A percentile compares a stretch with the other conserved stretches of the same genome.
Conservation (phyloP, 75 land plant genomes). For the Sequoia sempervirens region DNA sequence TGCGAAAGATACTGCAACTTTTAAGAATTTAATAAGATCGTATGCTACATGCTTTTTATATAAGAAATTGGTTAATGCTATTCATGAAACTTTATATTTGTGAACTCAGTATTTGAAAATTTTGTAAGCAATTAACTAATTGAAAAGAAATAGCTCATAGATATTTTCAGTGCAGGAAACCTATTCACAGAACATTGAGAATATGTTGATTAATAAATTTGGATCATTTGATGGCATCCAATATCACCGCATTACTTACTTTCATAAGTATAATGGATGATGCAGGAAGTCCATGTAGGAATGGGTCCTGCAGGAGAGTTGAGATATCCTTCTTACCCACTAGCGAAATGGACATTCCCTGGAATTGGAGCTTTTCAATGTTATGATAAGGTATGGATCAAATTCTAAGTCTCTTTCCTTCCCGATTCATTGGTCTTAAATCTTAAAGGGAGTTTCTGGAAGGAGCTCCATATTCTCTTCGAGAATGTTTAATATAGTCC, state of each 20-base stretch:
- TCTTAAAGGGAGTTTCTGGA: too few species aligned
- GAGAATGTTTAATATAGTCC: too few species aligned
- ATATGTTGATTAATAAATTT: background rate
- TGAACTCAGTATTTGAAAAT: too few species aligned
- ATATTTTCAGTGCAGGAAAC: too few species aligned
- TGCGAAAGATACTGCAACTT: background rate
- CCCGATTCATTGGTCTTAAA: background rate
- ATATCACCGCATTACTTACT: too few species aligned
- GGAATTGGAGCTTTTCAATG: slow-evolving; percentile 44
- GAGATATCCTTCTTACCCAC: slow-evolving; percentile 39
- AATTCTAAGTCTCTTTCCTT: background rate
- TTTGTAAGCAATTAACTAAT: too few species aligned
- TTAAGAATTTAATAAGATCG: background rate
- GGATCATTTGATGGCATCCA: too few species aligned
- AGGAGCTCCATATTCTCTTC: too few species aligned
- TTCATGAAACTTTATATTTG: background rate
- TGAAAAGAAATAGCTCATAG: too few species aligned
- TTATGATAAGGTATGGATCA: slow-evolving; percentile 28
- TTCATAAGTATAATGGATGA: background rate
- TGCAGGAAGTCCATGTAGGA: slow-evolving; percentile 42
- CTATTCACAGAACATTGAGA: too few species aligned
- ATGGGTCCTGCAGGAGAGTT: slow-evolving; percentile 50
- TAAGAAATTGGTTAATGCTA: background rate
- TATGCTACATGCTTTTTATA: too few species aligned
- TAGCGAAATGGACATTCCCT: slow-evolving; percentile 34